Evolutionary conservation across 2,329 filamentous ascomycete species (phyloP).

Genomic region (Cordyceps cateniannulata): DNA sequence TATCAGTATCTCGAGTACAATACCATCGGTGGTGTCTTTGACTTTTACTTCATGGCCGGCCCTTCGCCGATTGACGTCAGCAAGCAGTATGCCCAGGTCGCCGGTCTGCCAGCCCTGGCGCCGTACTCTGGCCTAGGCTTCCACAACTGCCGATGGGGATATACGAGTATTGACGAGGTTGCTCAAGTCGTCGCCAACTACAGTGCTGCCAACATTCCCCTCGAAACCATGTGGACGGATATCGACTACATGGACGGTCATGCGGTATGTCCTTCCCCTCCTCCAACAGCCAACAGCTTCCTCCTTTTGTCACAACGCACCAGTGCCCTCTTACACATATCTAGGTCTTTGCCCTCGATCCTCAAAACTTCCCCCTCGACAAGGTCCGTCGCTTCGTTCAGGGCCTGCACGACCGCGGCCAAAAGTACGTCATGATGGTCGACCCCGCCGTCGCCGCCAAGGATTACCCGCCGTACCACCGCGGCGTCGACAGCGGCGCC

Average conservation of each 20-base stretch:
- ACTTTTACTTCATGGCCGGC: conserved; percentile 74
- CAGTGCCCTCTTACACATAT: conserved; percentile 4
- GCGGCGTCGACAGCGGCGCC: conserved; percentile 36
- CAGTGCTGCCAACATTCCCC: conserved; percentile 55
- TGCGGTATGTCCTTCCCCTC: conserved; percentile 10
- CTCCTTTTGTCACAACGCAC: background rate
- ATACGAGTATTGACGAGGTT: conserved; percentile 63
- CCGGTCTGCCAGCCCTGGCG: conserved; percentile 70
- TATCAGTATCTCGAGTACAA: conserved; percentile 73
- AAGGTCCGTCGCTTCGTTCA: conserved; percentile 60
- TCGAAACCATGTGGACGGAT: conserved; percentile 48
- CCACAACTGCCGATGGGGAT: conserved; percentile 73
- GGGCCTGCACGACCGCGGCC: conserved; percentile 59
- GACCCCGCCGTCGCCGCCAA: conserved; percentile 61
- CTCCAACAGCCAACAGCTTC: too few species aligned
- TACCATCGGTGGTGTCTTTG: conserved; percentile 68
- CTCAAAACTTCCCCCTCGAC: conserved; percentile 53
- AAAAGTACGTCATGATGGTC: conserved; percentile 73
- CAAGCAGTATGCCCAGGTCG: conserved; percentile 60
- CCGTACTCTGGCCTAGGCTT: conserved; percentile 77
- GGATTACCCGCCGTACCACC: conserved; percentile 38
- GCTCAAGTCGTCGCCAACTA: conserved; percentile 63
- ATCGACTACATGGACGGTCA: conserved; percentile 33
- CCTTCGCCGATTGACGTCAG: conserved; percentile 63
- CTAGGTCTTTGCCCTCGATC: conserved; percentile 55